Percentiles rank a stretch among this genome's conserved stretches.
phyloP scores from a whole-genome alignment of 2,329 filamentous ascomycete genomes.

The Madurella fahalii region DNA sequence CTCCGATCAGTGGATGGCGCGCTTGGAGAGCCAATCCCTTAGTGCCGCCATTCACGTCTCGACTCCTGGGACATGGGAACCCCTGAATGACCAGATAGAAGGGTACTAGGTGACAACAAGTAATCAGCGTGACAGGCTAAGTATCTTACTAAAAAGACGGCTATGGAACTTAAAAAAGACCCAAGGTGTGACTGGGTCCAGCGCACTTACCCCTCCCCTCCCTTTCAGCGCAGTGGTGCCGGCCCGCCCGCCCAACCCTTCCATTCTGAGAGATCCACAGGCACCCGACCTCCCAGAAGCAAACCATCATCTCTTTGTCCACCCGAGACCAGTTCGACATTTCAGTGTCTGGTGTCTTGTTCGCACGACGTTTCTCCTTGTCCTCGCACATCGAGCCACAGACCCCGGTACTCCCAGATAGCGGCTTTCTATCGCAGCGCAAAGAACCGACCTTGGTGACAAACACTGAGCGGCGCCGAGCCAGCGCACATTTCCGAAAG shows the following conservation, averaged over 20 bases:
- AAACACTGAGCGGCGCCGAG: background rate
- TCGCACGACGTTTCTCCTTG: background rate
- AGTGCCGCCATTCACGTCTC: background rate
- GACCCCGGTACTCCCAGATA: background rate
- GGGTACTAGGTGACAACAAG: background rate
- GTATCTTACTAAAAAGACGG: slow-evolving; percentile 1
- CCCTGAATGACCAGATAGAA: background rate
- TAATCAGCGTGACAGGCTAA: no score
- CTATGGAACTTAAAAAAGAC: no score
- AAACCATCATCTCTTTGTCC: slow-evolving; percentile 9
- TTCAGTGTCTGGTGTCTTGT: background rate
- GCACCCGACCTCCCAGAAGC: slow-evolving; percentile 13
- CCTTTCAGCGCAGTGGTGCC: slow-evolving; percentile 1
- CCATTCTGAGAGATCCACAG: slow-evolving; percentile 20
- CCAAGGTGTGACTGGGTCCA: background rate
- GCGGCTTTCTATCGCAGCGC: background rate
- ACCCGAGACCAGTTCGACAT: background rate
- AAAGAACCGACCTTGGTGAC: background rate
- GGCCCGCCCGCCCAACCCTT: slow-evolving; percentile 8
- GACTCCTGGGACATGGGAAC: background rate
- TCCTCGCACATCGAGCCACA: background rate
- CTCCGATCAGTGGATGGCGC: background rate
- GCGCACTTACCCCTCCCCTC: slow-evolving; percentile 18
- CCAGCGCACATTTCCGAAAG: background rate
- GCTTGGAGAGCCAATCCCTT: slow-evolving; percentile 11